Evolutionary conservation across 1,284 basidiomycete species (phyloP).

Genomic region (Phellopilus nigrolimitatus): DNA sequence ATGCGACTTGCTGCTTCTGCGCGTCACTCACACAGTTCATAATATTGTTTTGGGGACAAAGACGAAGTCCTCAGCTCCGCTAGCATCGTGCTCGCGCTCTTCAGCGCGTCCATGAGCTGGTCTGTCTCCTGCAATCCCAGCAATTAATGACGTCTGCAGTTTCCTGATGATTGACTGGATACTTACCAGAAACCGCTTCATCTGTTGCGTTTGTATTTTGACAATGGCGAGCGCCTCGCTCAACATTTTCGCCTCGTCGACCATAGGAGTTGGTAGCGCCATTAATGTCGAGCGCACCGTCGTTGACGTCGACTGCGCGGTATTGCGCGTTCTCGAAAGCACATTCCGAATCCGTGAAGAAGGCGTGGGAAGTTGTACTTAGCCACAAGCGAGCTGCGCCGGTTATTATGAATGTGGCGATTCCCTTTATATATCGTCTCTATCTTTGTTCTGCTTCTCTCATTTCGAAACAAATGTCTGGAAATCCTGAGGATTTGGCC

Average conservation of each 20-base stretch:
- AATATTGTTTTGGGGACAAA: slow-evolving; percentile 92
- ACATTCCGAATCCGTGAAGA: no score
- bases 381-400: no score
- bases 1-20: neutral
- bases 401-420: no score
- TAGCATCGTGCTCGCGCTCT: slow-evolving; percentile 92
- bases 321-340: no score
- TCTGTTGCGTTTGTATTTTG: slow-evolving; percentile 90
- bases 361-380: no score
- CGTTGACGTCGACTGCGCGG: slow-evolving; percentile 5
- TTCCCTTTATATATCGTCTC: no score
- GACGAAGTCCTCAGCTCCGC: slow-evolving; percentile 90
- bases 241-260: slow-evolving; percentile 75
- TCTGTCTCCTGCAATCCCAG: slow-evolving; percentile 66
- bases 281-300: slow-evolving; percentile 5
- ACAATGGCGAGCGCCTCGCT: slow-evolving; percentile 81
- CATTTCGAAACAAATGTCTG: no score
- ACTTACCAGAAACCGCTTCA: slow-evolving; percentile 86
- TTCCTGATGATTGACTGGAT: slow-evolving; percentile 6
- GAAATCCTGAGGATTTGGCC: no score
- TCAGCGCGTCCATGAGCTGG: slow-evolving; percentile 95
- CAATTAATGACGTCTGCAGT: neutral
- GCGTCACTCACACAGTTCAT: slow-evolving; percentile 78
- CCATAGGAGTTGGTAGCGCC: slow-evolving; percentile 30
- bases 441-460: no score